Evolutionary conservation across 805 yeast genomes (phyloP), one percentile per base, ranked within the genome.

Genomic region (Danielia oregonensis): DNA sequence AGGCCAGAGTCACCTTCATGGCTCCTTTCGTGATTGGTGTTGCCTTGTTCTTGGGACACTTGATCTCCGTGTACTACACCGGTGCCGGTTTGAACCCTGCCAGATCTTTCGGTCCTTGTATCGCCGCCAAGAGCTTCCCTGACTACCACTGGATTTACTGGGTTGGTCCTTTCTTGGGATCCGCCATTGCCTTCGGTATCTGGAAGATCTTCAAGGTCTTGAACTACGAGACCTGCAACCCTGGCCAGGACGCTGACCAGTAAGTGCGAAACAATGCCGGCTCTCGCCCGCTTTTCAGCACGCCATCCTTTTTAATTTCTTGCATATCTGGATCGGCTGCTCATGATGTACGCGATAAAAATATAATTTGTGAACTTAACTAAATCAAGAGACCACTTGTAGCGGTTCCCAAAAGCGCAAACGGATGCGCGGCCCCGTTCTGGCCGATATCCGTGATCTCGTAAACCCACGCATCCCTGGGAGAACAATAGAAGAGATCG

Each of bases 51-150:
- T 66, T 66, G 50, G 94, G 82, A 31, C 95, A 86, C 59, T 75
- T 86, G 70, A 72, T 85, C 49, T 75, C 83, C 56, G 85, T 87
- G 37, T 82, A 73, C 74, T 82, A 76, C 69, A 84, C 95, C 32
- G 95, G 95, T 58, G 94, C 95, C 25, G 95, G 95, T 57, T 70
- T 86, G 54, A 86, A 86, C 73, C 95, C 95, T 38, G 95, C 96
- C 29, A 79, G 96, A 71, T 68, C 86, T 22, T 74, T 86, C 37
- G 96, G 96, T 54, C 94, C 95, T 34, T 74, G 80, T 57, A 68
- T 86, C 41, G 94, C 88, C 40, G 74, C 75, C 36, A 68, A 60
- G 37, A 68, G 76, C 15, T 87, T 87, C 80, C 94, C 95, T 23
- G 58, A 52, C 53, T 86, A 86, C 67, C 87, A 79, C 72, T 86